Evolutionary conservation across 257 asterid genomes (phyloP), one percentile per base, ranked within the genome.

Genomic region (Scutellaria minor): DNA sequence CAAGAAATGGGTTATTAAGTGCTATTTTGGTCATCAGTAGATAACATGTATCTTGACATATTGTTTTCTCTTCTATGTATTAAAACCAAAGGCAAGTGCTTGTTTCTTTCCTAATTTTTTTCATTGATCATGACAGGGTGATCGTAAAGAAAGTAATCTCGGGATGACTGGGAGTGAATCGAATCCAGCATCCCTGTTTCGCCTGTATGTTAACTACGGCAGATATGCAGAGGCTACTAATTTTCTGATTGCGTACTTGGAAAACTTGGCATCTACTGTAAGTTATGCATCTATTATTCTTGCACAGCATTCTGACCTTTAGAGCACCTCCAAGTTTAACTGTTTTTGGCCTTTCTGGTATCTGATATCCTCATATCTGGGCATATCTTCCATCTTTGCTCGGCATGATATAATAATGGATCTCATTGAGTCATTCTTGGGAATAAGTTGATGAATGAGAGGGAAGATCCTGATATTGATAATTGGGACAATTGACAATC

Each of bases 141-240:
- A 76, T 75, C 84, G 76, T 58, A 84, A 70, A 64, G 95, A 92
- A 83, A 76, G 78, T 75, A 48, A 85, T 78, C 79, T 87, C 45
- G 99, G 99, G 80, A 91, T 94, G 99, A 64, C 76, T 27, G 99
- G 96, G 64, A 88, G 72, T 12, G 95, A 91, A 79, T 85, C 91
- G 8, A 84, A 73, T 78, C 95, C 99, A 41, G 97, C 97, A 79
- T 83, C 97, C 61, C 77, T 94, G 77, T 84, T 94, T 74, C 85
- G 91, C 53, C 77, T 94, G 64, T 91, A 87, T 84, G 89, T 89
- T 69, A 90, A 94, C 82, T 85, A 85, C 44, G 97, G 97, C 50
- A 95, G 99, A 77, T 85, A 82, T 65, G 75, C 87, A 13, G 99
- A 94, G 78, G 99, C 99, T 54, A 85, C 87, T 64, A 91, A 87